These are phyloP conservation scores for Geotrichum siamense DNA, from an alignment of 1,139 yeast genomes.

Conservation along the genomic window DNA sequence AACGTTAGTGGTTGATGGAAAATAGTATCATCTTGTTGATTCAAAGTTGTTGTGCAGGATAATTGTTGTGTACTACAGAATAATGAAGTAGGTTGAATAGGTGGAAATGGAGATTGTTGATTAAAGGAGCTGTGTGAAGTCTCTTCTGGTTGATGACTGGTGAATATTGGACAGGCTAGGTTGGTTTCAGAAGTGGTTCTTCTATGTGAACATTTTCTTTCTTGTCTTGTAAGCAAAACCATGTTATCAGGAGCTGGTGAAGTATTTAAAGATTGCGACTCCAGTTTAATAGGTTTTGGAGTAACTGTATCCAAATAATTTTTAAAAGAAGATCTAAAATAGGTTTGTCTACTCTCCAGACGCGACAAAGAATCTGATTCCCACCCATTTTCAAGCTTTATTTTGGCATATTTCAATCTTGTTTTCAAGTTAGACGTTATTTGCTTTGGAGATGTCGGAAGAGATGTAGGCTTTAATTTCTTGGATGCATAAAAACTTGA, in stretches of 20 bases:
- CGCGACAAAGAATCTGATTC: constrained; percentile 13
- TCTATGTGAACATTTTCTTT: constrained; percentile 1
- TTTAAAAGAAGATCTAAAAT: background rate
- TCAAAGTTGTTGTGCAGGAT: too few relatives aligned
- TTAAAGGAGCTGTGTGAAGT: background rate
- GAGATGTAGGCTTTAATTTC: background rate
- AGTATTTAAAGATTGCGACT: constrained; percentile 3
- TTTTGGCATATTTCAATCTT: constrained; percentile 12
- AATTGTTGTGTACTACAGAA: background rate
- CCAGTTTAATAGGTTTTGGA: background rate
- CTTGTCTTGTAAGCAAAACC: background rate
- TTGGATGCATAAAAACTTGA: background rate
- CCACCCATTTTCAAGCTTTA: constrained; percentile 16
- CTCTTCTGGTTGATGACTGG: too few relatives aligned
- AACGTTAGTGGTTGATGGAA: too few relatives aligned
- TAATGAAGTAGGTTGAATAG: background rate
- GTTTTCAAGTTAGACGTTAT: constrained; percentile 13
- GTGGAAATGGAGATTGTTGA: background rate
- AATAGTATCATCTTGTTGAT: background rate
- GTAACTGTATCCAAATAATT: constrained; percentile 1
- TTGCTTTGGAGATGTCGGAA: constrained; percentile 8
- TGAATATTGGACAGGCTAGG: background rate
- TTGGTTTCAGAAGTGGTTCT: constrained; percentile 10
- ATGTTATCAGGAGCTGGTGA: constrained; percentile 2
- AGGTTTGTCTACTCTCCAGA: constrained; percentile 8